Evolutionary conservation across 441 rosid genomes (phyloP).

Genomic region (Lepidium campestre): DNA sequence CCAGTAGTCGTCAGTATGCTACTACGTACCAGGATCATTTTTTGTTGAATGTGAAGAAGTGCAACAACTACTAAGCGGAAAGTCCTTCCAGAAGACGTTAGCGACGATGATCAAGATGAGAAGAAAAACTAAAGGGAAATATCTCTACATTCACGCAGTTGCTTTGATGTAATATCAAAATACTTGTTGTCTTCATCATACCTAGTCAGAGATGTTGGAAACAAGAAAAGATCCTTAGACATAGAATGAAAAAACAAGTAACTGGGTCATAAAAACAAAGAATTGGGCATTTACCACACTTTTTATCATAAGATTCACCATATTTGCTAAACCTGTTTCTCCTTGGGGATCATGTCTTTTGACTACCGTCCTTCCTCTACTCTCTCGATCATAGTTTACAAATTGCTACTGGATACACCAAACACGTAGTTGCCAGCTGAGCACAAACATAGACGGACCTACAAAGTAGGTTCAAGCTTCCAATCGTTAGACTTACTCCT

Average conservation of each 20-base stretch:
- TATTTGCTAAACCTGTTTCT: neutral
- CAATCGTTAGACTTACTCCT: conserved; percentile 8
- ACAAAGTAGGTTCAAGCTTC: neutral
- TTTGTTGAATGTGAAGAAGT: neutral
- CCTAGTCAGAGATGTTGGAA: neutral
- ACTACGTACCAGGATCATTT: neutral
- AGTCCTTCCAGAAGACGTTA: too few relatives aligned
- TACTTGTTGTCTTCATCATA: neutral
- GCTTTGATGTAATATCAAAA: neutral
- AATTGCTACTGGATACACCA: neutral
- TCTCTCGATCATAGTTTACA: neutral
- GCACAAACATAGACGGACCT: neutral
- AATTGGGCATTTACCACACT: neutral
- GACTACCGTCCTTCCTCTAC: neutral
- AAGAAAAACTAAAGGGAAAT: too few relatives aligned
- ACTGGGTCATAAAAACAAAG: neutral
- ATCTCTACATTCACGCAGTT: neutral
- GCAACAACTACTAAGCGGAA: too few relatives aligned
- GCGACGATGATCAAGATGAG: too few relatives aligned
- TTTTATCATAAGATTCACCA: neutral
- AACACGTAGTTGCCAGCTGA: neutral
- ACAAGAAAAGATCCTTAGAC: neutral
- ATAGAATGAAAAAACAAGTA: neutral
- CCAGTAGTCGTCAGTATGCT: neutral
- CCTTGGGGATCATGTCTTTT: neutral